These are phyloP conservation scores for Ceratocystis alfenasii DNA, from an alignment of 2,329 filamentous ascomycete genomes.

Conservation along the genomic window DNA sequence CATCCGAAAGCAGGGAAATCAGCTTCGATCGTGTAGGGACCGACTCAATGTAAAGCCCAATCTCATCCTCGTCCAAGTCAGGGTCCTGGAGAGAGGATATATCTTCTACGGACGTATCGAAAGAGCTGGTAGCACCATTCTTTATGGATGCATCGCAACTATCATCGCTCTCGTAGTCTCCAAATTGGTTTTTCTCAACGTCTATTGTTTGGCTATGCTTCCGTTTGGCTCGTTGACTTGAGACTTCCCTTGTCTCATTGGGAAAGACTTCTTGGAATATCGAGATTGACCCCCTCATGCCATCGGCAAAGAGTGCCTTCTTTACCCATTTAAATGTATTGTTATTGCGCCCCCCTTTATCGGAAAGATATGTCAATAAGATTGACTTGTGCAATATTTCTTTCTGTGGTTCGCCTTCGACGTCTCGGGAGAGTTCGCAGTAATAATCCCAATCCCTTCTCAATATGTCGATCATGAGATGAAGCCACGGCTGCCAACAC, in stretches of 20 bases:
- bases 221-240: constrained; percentile 36
- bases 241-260: constrained; percentile 42
- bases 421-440: constrained; percentile 9
- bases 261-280: constrained; percentile 56
- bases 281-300: constrained; percentile 39
- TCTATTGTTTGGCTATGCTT: constrained; percentile 41
- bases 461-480: constrained; percentile 65
- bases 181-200: constrained; percentile 47
- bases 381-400: constrained; percentile 41
- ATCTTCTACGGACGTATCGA: neutral
- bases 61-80: constrained; percentile 17
- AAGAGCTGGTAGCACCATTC: neutral
- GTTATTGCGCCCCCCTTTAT: constrained; percentile 35
- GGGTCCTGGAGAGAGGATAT: constrained; percentile 10
- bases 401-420: constrained; percentile 24
- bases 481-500: constrained; percentile 69
- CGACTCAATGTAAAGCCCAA: constrained; percentile 37
- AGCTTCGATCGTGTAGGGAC: constrained; percentile 51
- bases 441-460: constrained; percentile 52
- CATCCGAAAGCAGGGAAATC: constrained; percentile 43
- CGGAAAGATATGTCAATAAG: constrained; percentile 46
- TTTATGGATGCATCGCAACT: constrained; percentile 26
- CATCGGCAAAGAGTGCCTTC: constrained; percentile 57
- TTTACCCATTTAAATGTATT: constrained; percentile 44
- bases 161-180: constrained; percentile 37